phyloP scores from a whole-genome alignment of 2,329 filamentous ascomycete species.

The Fusarium hostae region DNA sequence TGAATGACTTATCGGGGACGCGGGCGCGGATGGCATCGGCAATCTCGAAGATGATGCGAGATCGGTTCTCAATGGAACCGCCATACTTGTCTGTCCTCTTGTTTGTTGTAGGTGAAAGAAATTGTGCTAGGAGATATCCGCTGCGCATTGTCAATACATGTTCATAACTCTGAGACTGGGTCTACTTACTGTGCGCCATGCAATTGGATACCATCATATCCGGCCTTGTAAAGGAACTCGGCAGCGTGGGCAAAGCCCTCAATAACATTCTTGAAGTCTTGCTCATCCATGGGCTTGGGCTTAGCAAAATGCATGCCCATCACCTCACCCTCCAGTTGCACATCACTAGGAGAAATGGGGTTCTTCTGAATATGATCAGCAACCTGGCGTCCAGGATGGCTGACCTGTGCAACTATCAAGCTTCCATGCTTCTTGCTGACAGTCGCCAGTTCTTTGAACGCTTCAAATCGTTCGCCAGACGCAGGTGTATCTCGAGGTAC shows the following conservation, averaged over 20 bases:
- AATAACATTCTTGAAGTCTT: slow-evolving; percentile 68
- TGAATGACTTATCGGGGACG: slow-evolving; percentile 47
- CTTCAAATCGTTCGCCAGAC: slow-evolving; percentile 69
- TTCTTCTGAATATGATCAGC: slow-evolving; percentile 42
- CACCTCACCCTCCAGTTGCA: slow-evolving; percentile 46
- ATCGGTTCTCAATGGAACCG: slow-evolving; percentile 56
- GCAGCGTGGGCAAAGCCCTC: slow-evolving; percentile 70
- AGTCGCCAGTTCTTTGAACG: slow-evolving; percentile 66
- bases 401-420: slow-evolving; percentile 70
- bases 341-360: slow-evolving; percentile 55
- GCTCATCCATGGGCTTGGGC: slow-evolving; percentile 62
- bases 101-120: slow-evolving; percentile 62
- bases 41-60: slow-evolving; percentile 59
- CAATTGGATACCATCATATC: slow-evolving; percentile 63
- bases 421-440: slow-evolving; percentile 67
- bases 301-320: slow-evolving; percentile 54
- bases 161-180: fast-evolving
- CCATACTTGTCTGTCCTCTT: slow-evolving; percentile 64
- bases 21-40: slow-evolving; percentile 49
- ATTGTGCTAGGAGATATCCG: slow-evolving; percentile 65
- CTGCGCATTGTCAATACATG: slow-evolving; percentile 2
- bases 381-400: slow-evolving; percentile 58
- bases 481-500: slow-evolving; percentile 64
- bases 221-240: slow-evolving; percentile 70
- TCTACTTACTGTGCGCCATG: slow-evolving; percentile 59